phyloP scores from a whole-genome alignment of 306 rosid species.

The Cyclanthera cordifolia region DNA sequence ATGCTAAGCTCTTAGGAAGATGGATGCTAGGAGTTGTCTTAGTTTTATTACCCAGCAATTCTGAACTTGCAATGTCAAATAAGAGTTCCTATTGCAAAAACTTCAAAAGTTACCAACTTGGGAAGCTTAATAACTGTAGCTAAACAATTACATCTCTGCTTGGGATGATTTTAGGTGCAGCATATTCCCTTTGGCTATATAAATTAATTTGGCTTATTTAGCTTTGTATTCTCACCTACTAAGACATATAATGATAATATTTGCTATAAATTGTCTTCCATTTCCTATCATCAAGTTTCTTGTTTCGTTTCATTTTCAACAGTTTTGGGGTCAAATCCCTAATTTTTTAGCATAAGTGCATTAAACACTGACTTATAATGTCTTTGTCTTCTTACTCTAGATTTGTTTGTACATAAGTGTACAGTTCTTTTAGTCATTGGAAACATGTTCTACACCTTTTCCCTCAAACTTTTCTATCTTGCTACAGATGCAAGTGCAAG shows the following conservation, averaged over 20 bases:
- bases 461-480: constrained; percentile 8
- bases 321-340: not conserved
- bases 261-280: not conserved
- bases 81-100: not conserved
- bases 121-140: not conserved
- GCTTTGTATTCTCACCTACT: not conserved
- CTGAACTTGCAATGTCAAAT: not conserved
- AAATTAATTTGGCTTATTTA: not conserved
- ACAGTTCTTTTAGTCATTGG: not conserved
- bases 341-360: not conserved
- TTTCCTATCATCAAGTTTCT: no score
- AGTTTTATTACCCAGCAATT: not conserved
- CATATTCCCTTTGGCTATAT: no score
- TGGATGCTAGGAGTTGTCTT: not conserved
- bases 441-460: constrained; percentile 11
- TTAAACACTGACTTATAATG: not conserved
- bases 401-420: constrained; percentile 4
- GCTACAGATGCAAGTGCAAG: constrained; percentile 71
- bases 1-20: not conserved
- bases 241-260: not conserved
- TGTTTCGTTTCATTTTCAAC: not conserved
- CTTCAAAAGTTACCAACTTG: not conserved
- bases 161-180: no score
- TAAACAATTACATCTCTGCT: not conserved
- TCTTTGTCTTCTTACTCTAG: not conserved